Conservation (phyloP, 176 grass and related monocot genomes). For the Carex littledalei region DNA sequence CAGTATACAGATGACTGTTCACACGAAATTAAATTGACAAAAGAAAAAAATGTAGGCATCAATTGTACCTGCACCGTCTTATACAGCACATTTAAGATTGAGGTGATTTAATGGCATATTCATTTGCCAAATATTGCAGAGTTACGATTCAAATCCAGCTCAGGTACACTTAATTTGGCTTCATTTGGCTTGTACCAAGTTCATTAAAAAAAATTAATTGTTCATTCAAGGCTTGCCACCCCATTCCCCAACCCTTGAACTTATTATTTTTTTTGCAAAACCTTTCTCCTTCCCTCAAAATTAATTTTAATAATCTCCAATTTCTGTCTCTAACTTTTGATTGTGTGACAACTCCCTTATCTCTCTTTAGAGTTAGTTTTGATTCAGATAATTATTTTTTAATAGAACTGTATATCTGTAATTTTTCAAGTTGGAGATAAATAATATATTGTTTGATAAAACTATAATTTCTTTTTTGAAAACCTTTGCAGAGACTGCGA, state of each 20-base stretch:
- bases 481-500: no score
- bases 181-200: neutral
- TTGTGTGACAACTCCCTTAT: no score
- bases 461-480: neutral
- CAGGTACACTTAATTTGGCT: neutral
- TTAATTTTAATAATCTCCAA: no score
- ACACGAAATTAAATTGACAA: neutral
- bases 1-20: no score
- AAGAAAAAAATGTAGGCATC: neutral
- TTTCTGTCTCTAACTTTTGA: no score
- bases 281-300: no score
- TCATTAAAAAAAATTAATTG: neutral
- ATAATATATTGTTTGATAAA: neutral
- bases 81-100: neutral
- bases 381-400: no score
- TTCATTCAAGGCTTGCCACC: neutral
- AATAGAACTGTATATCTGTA: no score
- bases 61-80: neutral
- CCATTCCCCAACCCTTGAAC: neutral
- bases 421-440: neutral
- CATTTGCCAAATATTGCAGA: neutral
- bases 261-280: no score
- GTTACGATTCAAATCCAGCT: neutral
- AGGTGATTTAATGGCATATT: neutral
- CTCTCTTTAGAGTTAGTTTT: no score